Evolutionary conservation across 257 asterid species (phyloP).

Genomic region (Eustoma russellianum): DNA sequence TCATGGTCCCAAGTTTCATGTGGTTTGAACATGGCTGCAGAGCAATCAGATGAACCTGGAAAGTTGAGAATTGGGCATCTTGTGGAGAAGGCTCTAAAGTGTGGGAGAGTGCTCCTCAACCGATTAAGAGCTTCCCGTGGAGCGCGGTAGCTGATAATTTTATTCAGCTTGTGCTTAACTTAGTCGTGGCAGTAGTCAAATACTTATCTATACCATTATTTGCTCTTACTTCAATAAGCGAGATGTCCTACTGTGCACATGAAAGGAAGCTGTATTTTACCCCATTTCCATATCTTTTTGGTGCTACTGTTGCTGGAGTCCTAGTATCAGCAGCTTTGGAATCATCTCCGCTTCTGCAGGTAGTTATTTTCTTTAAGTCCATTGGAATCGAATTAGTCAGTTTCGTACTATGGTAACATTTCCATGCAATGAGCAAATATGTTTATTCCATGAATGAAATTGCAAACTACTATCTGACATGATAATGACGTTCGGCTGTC

Average conservation of each 20-base stretch:
- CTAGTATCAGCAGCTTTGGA: slow-evolving; percentile 56
- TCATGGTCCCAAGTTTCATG: slow-evolving; percentile 23
- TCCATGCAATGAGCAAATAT: no score
- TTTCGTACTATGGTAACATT: no score
- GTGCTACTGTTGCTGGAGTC: slow-evolving; percentile 62
- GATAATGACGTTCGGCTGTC: no score
- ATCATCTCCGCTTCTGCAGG: slow-evolving; percentile 71
- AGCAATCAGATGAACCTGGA: slow-evolving; percentile 42
- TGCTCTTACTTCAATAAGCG: slow-evolving; percentile 56
- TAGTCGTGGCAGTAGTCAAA: slow-evolving; percentile 45
- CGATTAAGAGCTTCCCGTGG: slow-evolving; percentile 88
- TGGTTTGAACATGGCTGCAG: slow-evolving; percentile 58
- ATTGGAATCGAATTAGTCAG: no score
- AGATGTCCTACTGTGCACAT: slow-evolving; percentile 91
- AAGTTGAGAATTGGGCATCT: slow-evolving; percentile 27
- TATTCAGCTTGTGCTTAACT: slow-evolving; percentile 62
- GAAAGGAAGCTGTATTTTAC: slow-evolving; percentile 64
- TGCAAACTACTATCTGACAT: no score
- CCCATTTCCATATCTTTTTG: slow-evolving; percentile 68
- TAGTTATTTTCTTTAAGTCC: slow-evolving; percentile 8
- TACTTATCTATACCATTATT: slow-evolving; percentile 55
- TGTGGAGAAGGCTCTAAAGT: slow-evolving; percentile 40
- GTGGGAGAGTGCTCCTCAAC: slow-evolving; percentile 69
- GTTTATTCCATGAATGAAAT: no score
- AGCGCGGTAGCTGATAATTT: slow-evolving; percentile 52